These are phyloP conservation scores for Monosporozyma yasuniensis DNA, from an alignment of 805 yeast genomes.

Conservation along the genomic window DNA sequence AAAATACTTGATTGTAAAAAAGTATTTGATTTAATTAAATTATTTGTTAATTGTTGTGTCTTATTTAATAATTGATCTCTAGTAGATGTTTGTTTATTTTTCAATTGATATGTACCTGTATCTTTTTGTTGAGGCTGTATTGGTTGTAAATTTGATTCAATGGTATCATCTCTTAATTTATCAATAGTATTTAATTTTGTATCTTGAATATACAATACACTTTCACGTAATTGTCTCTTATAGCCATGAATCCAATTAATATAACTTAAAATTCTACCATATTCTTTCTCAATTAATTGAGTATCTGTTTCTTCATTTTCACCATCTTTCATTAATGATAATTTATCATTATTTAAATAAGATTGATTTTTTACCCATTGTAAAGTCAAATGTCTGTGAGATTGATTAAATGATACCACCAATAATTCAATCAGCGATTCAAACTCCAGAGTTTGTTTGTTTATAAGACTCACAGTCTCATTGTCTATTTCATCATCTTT, in stretches of 20 bases:
- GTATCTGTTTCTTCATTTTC: not conserved
- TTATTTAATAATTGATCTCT: constrained; percentile 22
- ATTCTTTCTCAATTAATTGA: constrained; percentile 1
- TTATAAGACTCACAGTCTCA: not conserved
- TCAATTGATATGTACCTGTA: not conserved
- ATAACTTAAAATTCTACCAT: constrained; percentile 6
- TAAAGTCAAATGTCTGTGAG: constrained; percentile 9
- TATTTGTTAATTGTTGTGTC: constrained; percentile 25
- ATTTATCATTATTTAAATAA: constrained; percentile 3
- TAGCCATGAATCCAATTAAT: constrained; percentile 20
- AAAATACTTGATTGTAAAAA: constrained; percentile 27
- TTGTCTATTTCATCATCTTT: not conserved
- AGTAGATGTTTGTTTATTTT: constrained; percentile 7
- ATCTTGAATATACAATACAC: constrained; percentile 3
- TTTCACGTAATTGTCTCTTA: constrained; percentile 5
- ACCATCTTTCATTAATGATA: constrained; percentile 6
- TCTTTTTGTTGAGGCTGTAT: not conserved
- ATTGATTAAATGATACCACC: constrained; percentile 13
- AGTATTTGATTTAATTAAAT: constrained; percentile 27
- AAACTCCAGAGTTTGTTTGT: constrained; percentile 7
- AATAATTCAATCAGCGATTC: constrained; percentile 13
- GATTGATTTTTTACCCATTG: constrained; percentile 9
- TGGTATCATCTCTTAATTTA: constrained; percentile 14
- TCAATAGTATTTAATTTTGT: constrained; percentile 9
- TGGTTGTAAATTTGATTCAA: constrained; percentile 5